A percentile compares a stretch with the other conserved stretches of the same genome.
Evolutionary conservation across 768 basidiomycete species (phyloP).

Genomic region (Phlebiopsis gigantea): DNA sequence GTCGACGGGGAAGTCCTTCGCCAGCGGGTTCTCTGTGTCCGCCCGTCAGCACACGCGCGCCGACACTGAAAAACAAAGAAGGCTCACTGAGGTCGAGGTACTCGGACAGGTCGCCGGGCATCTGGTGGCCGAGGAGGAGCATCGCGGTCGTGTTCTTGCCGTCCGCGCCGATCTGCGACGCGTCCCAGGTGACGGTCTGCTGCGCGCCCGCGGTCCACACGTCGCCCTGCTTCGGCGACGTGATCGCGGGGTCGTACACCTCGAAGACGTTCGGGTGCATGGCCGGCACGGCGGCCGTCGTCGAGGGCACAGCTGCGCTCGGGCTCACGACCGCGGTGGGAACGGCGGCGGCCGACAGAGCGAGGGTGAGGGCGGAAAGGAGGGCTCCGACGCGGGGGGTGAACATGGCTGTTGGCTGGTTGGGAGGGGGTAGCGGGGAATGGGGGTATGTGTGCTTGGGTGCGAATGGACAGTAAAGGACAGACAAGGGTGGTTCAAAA

Average conservation of each 20-base stretch:
- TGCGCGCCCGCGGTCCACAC: constrained; percentile 34
- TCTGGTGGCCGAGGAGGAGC: constrained; percentile 25
- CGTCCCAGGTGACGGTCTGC: constrained; percentile 42
- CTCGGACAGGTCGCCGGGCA: constrained; percentile 24
- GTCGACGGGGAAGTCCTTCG: constrained; percentile 33
- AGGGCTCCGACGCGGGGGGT: not conserved
- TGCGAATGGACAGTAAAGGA: not conserved
- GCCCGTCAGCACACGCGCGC: not conserved
- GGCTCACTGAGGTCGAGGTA: constrained; percentile 37
- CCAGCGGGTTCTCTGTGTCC: constrained; percentile 38
- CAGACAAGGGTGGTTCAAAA: not conserved
- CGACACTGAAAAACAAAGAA: not conserved
- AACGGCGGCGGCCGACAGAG: not conserved
- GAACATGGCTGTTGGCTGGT: constrained; percentile 2
- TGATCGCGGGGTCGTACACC: constrained; percentile 39
- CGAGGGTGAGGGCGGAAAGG: constrained; percentile 7
- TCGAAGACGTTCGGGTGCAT: constrained; percentile 26
- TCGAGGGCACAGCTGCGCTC: constrained; percentile 23
- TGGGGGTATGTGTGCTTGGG: not conserved
- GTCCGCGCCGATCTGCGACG: constrained; percentile 33
- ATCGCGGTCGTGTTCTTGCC: constrained; percentile 31
- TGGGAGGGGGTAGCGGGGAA: not conserved
- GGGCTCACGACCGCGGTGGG: constrained; percentile 14
- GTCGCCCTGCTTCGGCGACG: constrained; percentile 25
- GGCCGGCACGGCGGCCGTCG: constrained; percentile 25